A percentile compares a stretch with the other conserved stretches of the same genome.
phyloP scores from a whole-genome alignment of 208 protist genomes.

The Acanthamoeba royreba region DNA sequence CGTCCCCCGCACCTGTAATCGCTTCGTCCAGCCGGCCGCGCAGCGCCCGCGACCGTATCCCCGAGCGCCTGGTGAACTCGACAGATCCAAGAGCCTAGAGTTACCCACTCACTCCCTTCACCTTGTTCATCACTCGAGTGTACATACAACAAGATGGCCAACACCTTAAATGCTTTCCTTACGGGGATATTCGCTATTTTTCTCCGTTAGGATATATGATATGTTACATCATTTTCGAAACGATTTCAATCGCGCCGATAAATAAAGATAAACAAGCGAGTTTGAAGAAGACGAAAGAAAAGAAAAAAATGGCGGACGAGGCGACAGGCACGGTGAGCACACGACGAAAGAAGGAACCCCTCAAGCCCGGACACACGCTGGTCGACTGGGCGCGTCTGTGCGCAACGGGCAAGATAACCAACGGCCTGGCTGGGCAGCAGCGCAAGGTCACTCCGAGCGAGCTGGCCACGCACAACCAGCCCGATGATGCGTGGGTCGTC shows the following conservation, averaged over 20 bases:
- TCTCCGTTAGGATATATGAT: no score
- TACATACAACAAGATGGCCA: no score
- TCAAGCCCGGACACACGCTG: not conserved
- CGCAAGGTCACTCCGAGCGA: not conserved
- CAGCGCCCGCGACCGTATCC: no score
- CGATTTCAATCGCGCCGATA: not conserved
- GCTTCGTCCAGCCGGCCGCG: no score
- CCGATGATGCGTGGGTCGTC: not conserved
- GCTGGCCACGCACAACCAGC: not conserved
- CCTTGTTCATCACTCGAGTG: no score
- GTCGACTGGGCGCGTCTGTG: not conserved
- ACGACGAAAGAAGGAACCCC: not conserved
- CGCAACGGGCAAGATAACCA: not conserved
- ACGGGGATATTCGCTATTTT: no score
- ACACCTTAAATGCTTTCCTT: no score
- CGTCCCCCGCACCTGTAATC: not conserved
- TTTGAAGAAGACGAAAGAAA: not conserved
- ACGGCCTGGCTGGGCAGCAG: not conserved
- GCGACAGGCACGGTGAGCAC: not conserved
- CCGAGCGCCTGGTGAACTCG: no score
- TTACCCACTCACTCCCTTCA: no score
- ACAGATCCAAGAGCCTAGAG: no score
- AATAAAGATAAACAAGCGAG: not conserved
- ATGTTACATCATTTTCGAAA: no score
- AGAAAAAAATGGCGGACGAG: not conserved